These are phyloP conservation scores for Amoeboaphelidium occidentale DNA, from an alignment of 371 early-diverging fungal species.

Conservation along the genomic window DNA sequence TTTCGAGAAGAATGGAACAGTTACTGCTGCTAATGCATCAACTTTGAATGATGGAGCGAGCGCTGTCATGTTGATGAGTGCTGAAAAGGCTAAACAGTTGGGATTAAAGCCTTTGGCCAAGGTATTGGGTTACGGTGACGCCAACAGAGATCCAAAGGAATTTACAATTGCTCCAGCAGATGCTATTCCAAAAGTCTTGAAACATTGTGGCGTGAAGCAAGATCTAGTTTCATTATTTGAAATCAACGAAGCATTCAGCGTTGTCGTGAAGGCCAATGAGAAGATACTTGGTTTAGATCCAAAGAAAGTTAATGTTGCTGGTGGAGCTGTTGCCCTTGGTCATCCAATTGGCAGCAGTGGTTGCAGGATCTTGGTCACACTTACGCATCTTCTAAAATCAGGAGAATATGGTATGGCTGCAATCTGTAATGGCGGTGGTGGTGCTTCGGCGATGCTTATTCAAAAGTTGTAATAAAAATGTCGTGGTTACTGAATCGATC, in stretches of 20 bases:
- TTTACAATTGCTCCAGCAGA: conserved; percentile 82
- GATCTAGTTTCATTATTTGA: conserved; percentile 53
- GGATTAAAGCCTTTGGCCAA: conserved; percentile 57
- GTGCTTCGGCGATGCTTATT: conserved; percentile 70
- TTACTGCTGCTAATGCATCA: conserved; percentile 88
- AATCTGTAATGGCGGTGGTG: conserved; percentile 90
- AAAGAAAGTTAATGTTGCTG: conserved; percentile 68
- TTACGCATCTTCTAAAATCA: conserved; percentile 41
- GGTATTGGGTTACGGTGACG: conserved; percentile 45
- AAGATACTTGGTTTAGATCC: conserved; percentile 39
- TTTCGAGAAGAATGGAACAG: conserved; percentile 65
- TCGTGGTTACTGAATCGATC: too few relatives aligned
- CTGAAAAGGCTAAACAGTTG: conserved; percentile 33
- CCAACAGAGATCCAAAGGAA: conserved; percentile 52
- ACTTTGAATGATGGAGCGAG: conserved; percentile 85
- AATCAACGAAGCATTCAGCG: conserved; percentile 96
- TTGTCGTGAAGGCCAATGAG: conserved; percentile 74
- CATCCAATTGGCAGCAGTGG: conserved; percentile 95
- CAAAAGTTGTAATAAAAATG: conserved; percentile 15
- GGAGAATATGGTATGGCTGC: conserved; percentile 69
- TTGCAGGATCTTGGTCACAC: conserved; percentile 66
- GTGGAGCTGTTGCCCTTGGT: conserved; percentile 92
- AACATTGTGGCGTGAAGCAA: conserved; percentile 36
- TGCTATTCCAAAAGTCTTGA: conserved; percentile 75
- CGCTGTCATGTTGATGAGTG: conserved; percentile 64